Evolutionary conservation across 176 grass and related monocot species (phyloP), one percentile per base, ranked within the genome.

Genomic region (Urochloa ruziziensis): DNA sequence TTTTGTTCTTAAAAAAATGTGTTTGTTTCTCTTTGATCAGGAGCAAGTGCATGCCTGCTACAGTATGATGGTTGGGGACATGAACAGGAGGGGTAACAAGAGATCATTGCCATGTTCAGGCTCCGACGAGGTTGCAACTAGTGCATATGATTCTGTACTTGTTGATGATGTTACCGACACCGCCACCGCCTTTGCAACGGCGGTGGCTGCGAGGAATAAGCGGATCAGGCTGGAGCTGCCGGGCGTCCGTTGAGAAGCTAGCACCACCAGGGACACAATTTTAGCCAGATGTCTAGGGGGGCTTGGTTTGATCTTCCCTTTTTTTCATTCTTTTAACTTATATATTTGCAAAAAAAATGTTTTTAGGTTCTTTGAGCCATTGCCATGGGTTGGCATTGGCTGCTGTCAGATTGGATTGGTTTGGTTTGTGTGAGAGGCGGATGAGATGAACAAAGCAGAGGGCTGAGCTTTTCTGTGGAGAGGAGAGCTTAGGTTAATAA

Each of bases 1-100:
- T 66, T 10, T 16, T 34, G 49, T 10, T 16, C 0, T 52, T 6
- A 18, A 6, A 39, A 16, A 18, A 28, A 29, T 29, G 66, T 51
- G 32, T 83, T 56, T 90, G 29, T 86, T 84, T 60, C 48, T 60
- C 48, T 83, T 85, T 79, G 77, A 88, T 47, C 87, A 92, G 93
- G 93, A 90, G 62, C 67, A 92, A 90, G 88, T 92, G 74, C 86
- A 92, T 86, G 78, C 56, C 66, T 90, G 90, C 78, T 95, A 95
- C 77, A 81, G 76, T 82, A 56, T 80, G 72, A 92, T 95, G 93
- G 72, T 85, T 65, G 82, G 46, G 21, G 79, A 71, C 81, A 90
- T 84, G 80, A 87, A 51, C 79, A 90, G 67, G 82, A 83, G 58
- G 37, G 75, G 42, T 47, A 75, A 32, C 87, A 80, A 89, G 83